Conservation (phyloP, 805 yeast genomes). For the Saturnispora bothae region DNA sequence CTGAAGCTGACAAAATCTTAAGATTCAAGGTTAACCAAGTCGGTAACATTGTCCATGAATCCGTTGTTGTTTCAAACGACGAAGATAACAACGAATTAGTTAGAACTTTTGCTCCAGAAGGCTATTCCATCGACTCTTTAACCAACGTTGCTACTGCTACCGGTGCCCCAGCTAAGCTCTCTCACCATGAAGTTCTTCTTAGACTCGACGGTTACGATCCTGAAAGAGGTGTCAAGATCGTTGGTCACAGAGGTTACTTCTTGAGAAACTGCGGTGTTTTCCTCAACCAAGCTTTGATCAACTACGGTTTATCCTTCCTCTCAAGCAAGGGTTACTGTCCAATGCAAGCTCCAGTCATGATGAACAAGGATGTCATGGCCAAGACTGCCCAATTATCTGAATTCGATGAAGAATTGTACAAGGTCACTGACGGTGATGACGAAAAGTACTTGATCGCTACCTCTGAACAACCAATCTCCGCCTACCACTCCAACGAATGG, state of each 20-base stretch:
- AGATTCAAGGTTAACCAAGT: slow-evolving; percentile 76
- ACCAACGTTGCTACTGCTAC: slow-evolving; percentile 68
- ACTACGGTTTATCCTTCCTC: slow-evolving; percentile 85
- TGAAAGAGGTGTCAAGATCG: slow-evolving; percentile 94
- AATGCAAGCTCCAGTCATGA: slow-evolving; percentile 97
- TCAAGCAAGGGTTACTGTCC: slow-evolving; percentile 68
- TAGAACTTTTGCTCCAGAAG: slow-evolving; percentile 80
- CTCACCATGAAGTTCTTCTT: slow-evolving; percentile 91
- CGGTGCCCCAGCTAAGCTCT: slow-evolving; percentile 63
- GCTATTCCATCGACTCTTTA: slow-evolving; percentile 36
- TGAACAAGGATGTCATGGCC: slow-evolving; percentile 99
- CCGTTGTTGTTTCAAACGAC: slow-evolving; percentile 77
- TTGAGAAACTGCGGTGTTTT: slow-evolving; percentile 92
- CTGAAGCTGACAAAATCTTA: slow-evolving; percentile 65
- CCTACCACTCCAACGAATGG: slow-evolving; percentile 97
- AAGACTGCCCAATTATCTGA: slow-evolving; percentile 97
- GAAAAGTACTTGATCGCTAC: slow-evolving; percentile 98
- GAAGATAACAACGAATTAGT: slow-evolving; percentile 88
- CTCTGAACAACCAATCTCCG: slow-evolving; percentile 97
- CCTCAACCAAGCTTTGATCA: slow-evolving; percentile 94
- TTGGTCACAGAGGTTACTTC: slow-evolving; percentile 98
- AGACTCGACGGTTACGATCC: slow-evolving; percentile 98
- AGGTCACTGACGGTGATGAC: slow-evolving; percentile 93
- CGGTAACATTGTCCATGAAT: slow-evolving; percentile 90
- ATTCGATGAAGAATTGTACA: slow-evolving; percentile 96